Evolutionary conservation across 1,139 yeast genomes (phyloP), one percentile per base, ranked within the genome.

Genomic region (Saccharomyces hybrid): DNA sequence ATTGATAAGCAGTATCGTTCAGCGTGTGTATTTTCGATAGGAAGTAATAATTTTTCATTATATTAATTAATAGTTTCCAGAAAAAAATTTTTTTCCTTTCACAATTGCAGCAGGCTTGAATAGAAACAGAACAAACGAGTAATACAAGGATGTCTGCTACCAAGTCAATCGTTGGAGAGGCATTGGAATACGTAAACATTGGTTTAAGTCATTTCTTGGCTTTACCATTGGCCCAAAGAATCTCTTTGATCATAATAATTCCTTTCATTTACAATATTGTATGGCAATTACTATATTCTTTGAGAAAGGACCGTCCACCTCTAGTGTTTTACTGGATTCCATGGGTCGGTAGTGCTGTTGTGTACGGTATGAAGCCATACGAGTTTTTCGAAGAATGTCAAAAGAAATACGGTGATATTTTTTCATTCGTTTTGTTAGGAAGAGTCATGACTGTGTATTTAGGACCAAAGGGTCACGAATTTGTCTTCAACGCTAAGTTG

Each of bases 391-490:
- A 81, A 62, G 75, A 78, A 51, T 86, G 93, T 71, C 86, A 90
- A 63, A 69, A 77, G 60, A 85, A 88, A 70, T 82, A 91, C 68
- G 99, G 99, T 60, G 97, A 93, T 70, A 88, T 88, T 54, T 93
- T 90, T 69, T 84, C 97, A 23, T 93, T 91, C 69, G 81, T 90
- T 60, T 73, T 95, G 70, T 78, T 93, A 64, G 99, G 99, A 56
- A 86, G 83, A 67, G 86, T 84, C 51, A 90, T 93, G 96, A 91
- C 97, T 8, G 99, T 93, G 55, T 90, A 89, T 70, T 76, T 93
- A 65, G 99, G 99, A 51, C 97, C 98, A 62, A 88, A 88, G 73
- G 99, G 99, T 60, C 97, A 95, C 72, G 99, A 93, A 72, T 91
- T 93, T 70, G 89, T 93, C 50, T 83, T 93, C 65, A 95, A 95